These are phyloP conservation scores for Scutellaria baicalensis DNA, from an alignment of 257 asterid species.

Conservation along the genomic window DNA sequence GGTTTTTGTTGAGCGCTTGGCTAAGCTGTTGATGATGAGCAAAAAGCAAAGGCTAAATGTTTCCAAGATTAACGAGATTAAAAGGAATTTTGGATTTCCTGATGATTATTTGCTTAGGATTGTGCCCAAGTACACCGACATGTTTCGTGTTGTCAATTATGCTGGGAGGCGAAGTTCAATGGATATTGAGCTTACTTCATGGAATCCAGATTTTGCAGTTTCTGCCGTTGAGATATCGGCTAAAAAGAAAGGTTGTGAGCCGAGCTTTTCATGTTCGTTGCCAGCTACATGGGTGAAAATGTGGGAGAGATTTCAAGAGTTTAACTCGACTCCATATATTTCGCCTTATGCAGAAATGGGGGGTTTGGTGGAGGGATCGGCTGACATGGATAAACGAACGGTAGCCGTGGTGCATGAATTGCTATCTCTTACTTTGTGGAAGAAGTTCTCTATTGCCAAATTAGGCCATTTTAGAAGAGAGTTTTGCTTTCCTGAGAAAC, in stretches of 20 bases:
- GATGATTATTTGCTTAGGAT: slow-evolving; percentile 82
- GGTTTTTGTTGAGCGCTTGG: slow-evolving; percentile 54
- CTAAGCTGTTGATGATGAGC: slow-evolving; percentile 87
- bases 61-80: slow-evolving; percentile 55
- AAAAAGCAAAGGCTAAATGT: slow-evolving; percentile 60
- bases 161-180: slow-evolving; percentile 72
- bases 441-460: slow-evolving; percentile 63
- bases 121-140: slow-evolving; percentile 67
- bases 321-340: slow-evolving; percentile 65
- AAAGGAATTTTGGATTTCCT: slow-evolving; percentile 74
- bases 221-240: slow-evolving; percentile 59
- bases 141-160: slow-evolving; percentile 56
- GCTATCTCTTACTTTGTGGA: slow-evolving; percentile 78
- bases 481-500: slow-evolving; percentile 59
- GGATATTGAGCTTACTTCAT: slow-evolving; percentile 69
- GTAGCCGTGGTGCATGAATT: slow-evolving; percentile 71
- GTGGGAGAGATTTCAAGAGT: slow-evolving; percentile 69
- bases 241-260: slow-evolving; percentile 35
- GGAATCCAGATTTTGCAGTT: slow-evolving; percentile 57
- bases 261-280: slow-evolving; percentile 58
- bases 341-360: slow-evolving; percentile 52
- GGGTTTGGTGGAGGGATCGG: slow-evolving; percentile 46
- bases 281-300: slow-evolving; percentile 73
- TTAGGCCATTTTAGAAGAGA: slow-evolving; percentile 73
- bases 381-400: slow-evolving; percentile 66